Percentiles rank a stretch among this genome's conserved stretches.
Evolutionary conservation across 2,329 filamentous ascomycete genomes (phyloP).

Genomic region (Dichotomopilus funicola): DNA sequence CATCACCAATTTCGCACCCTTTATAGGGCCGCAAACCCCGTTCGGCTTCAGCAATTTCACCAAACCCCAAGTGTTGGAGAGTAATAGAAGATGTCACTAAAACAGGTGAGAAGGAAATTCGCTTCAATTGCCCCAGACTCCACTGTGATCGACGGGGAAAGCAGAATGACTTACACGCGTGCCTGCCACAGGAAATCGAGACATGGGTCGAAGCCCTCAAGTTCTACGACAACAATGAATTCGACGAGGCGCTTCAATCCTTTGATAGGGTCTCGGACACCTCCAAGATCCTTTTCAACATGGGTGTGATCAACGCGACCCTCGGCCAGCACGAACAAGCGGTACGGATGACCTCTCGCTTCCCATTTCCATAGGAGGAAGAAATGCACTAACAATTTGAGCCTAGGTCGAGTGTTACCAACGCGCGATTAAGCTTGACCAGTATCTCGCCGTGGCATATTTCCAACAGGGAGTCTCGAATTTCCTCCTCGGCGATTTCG

Average conservation of each 20-base stretch:
- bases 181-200: slow-evolving; percentile 75
- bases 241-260: slow-evolving; percentile 76
- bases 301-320: slow-evolving; percentile 94
- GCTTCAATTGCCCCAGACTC: background rate
- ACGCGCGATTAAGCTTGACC: slow-evolving; percentile 79
- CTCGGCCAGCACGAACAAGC: slow-evolving; percentile 93
- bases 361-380: background rate
- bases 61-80: slow-evolving; percentile 13
- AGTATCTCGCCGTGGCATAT: slow-evolving; percentile 94
- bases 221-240: slow-evolving; percentile 95
- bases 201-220: slow-evolving; percentile 90
- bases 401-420: slow-evolving; percentile 87
- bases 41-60: slow-evolving; percentile 15
- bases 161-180: slow-evolving; percentile 8
- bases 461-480: slow-evolving; percentile 99
- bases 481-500: slow-evolving; percentile 92
- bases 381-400: background rate
- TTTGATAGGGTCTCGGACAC: slow-evolving; percentile 90
- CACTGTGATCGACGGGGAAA: background rate
- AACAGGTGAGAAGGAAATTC: slow-evolving; percentile 41
- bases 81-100: slow-evolving; percentile 47
- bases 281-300: slow-evolving; percentile 97
- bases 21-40: slow-evolving; percentile 15
- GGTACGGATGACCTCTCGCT: slow-evolving; percentile 46
- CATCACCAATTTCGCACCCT: slow-evolving; percentile 8